Conservation (phyloP, 2,329 filamentous ascomycete species). For the Ceratocystis eucalypticola region DNA sequence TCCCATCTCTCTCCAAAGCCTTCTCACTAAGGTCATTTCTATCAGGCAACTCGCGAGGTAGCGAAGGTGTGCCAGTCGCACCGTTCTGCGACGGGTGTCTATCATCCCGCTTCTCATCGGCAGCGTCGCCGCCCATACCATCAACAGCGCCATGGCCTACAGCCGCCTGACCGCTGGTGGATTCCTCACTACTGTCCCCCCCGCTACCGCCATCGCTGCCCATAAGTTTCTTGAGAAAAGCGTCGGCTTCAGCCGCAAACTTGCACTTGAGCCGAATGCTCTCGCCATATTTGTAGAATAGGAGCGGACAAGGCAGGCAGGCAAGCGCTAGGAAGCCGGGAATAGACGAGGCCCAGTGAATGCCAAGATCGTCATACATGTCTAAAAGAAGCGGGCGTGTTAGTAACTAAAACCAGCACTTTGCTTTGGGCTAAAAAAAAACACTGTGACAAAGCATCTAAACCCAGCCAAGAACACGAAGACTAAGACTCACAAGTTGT, state of each 20-base stretch:
- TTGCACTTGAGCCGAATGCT: conserved; percentile 53
- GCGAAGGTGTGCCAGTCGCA: too few relatives aligned
- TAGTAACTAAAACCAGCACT: neutral
- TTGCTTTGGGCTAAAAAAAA: too few relatives aligned
- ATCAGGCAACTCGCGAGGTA: too few relatives aligned
- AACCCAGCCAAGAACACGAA: neutral
- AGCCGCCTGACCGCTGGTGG: too few relatives aligned
- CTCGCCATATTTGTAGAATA: conserved; percentile 60
- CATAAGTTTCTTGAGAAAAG: conserved; percentile 38
- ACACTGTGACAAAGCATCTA: too few relatives aligned
- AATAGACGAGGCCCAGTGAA: conserved; percentile 62
- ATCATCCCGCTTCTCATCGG: too few relatives aligned
- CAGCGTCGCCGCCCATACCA: too few relatives aligned
- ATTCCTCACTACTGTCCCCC: too few relatives aligned
- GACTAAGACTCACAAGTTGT: conserved; percentile 31
- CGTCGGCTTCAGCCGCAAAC: conserved; percentile 53
- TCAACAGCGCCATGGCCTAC: neutral
- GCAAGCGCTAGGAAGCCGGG: conserved; percentile 60
- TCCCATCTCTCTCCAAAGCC: too few relatives aligned
- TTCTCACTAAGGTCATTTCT: too few relatives aligned
- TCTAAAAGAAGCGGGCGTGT: conserved; percentile 20
- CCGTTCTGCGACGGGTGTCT: too few relatives aligned
- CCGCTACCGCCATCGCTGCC: conserved; percentile 22
- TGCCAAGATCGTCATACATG: conserved; percentile 47
- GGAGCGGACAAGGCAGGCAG: conserved; percentile 60